Conservation (phyloP, 2,329 filamentous ascomycete genomes). For the Endothia cerciana region DNA sequence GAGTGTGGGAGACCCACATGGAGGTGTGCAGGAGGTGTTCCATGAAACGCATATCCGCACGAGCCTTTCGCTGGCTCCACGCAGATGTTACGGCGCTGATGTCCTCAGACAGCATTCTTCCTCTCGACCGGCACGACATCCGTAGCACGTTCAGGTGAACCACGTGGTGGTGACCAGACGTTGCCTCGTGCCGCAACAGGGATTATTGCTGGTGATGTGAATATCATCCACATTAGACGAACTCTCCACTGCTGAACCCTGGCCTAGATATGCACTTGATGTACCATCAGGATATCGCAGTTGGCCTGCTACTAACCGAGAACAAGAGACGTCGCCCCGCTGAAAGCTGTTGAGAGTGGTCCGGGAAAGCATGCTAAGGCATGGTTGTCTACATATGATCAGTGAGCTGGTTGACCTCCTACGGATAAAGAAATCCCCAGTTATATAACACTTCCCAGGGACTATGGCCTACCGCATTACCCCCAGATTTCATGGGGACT, state of each 20-base stretch:
- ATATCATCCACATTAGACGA: not conserved
- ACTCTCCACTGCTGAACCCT: not conserved
- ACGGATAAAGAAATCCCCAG: no score
- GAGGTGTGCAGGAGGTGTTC: constrained; percentile 3
- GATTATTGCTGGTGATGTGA: not conserved
- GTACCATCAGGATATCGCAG: not conserved
- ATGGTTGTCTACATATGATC: no score
- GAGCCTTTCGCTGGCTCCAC: not conserved
- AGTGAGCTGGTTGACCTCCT: no score
- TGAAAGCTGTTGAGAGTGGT: not conserved
- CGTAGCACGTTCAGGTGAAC: not conserved
- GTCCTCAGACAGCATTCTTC: not conserved
- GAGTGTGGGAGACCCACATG: constrained; percentile 19
- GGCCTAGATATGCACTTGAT: not conserved
- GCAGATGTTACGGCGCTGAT: not conserved
- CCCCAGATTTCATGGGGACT: no score
- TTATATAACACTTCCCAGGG: no score
- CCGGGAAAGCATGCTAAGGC: not conserved
- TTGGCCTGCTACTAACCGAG: not conserved
- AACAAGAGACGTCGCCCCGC: not conserved
- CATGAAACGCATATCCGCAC: constrained; percentile 7
- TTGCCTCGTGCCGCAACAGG: not conserved
- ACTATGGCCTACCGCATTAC: no score
- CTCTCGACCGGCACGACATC: not conserved
- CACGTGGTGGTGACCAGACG: not conserved